Percentiles rank a stretch among this genome's conserved stretches.
phyloP scores from a whole-genome alignment of 2,329 filamentous ascomycete species.

The Truncatella angustata region DNA sequence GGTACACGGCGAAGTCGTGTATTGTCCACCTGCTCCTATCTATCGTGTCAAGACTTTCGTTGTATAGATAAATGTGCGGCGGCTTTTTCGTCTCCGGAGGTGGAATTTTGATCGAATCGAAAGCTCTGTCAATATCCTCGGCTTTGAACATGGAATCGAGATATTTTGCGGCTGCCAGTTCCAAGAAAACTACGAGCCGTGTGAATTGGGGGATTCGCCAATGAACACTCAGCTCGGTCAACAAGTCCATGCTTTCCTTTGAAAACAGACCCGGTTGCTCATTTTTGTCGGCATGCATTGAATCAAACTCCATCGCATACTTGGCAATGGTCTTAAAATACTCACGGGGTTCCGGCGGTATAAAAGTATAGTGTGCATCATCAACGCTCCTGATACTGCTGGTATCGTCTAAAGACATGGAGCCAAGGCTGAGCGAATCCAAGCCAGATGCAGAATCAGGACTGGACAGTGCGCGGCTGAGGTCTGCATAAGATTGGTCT shows the following conservation, averaged over 20 bases:
- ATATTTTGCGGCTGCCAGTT: constrained; percentile 83
- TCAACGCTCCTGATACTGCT: constrained; percentile 53
- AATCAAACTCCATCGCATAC: constrained; percentile 68
- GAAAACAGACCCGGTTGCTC: constrained; percentile 59
- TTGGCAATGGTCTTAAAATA: constrained; percentile 82
- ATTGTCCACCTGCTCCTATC: constrained; percentile 65
- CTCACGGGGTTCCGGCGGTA: constrained; percentile 77
- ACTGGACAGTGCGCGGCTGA: constrained; percentile 50
- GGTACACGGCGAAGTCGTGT: constrained; percentile 68
- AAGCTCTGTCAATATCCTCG: constrained; percentile 78
- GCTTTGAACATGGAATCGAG: constrained; percentile 77
- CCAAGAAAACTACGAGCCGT: constrained; percentile 75
- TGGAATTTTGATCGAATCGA: constrained; percentile 76
- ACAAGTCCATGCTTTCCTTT: constrained; percentile 74
- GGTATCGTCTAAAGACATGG: constrained; percentile 60
- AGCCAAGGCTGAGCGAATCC: constrained; percentile 67
- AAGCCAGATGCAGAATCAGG: constrained; percentile 43
- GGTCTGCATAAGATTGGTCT: constrained; percentile 52
- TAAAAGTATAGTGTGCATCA: constrained; percentile 78
- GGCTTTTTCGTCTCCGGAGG: constrained; percentile 64
- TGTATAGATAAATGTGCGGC: constrained; percentile 52
- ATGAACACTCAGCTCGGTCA: constrained; percentile 80
- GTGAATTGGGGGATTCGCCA: constrained; percentile 89
- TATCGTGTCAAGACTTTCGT: constrained; percentile 51
- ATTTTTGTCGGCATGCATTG: constrained; percentile 52